Evolutionary conservation across 257 asterid species (phyloP), one percentile per base, ranked within the genome.

Genomic region (Capsicum chinense): DNA sequence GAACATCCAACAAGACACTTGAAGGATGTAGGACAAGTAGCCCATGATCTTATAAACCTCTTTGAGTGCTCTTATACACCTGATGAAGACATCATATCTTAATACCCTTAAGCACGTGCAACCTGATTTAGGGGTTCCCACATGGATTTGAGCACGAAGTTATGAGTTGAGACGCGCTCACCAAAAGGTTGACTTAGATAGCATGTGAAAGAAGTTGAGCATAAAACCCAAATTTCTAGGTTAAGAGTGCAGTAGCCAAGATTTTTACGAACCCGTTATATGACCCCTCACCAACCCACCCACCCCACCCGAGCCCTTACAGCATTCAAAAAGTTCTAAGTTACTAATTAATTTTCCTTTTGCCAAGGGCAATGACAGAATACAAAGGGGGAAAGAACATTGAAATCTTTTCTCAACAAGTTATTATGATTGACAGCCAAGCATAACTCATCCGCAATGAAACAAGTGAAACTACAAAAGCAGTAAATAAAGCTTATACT

Each of bases 101-200:
- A 60, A 60, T 60, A n/a, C 4, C 13, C 64, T 59, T 59, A 59
- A 17, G 26, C 64, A 59, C 5, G 26, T 17, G 10, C 64, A 59
- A 59, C 64, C 64, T 59, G 64, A 17, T 59, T 17, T 6, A 59
- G 26, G 26, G 64, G 9, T 17, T 59, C 26, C 26, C 26, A 2
- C 12, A 5, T 59, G 64, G 64, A 59, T 59, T 59, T 59, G 64
- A 59, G 64, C 26, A 59, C 12, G 66, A 59, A 59, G 10, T 59
- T 59, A 59, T 33, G 11, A 59, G 66, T n/a, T 59, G 33, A n/a
- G 33, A 60, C 35, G 12, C 35, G 4, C 9, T 7, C 13, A 58
- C 64, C 10, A 60, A 60, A 60, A n/a, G 67, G 67, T 60, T 60
- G 35, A 60, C 33, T n/a, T 60, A 59, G 64, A 59, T 64, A 66